Conservation (phyloP, 768 basidiomycete genomes). For the Astraeus odoratus region DNA sequence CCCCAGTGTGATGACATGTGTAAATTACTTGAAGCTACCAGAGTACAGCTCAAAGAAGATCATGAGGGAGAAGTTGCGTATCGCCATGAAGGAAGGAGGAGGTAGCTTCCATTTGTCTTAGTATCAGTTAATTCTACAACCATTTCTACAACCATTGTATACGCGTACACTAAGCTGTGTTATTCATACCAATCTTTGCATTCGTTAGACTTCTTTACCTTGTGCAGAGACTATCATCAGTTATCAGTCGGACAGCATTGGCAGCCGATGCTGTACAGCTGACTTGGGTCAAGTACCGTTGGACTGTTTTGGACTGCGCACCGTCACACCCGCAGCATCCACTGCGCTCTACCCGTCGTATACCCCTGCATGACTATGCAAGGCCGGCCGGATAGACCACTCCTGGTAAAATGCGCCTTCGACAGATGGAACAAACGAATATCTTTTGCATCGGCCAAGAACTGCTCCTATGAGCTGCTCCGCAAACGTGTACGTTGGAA, state of each 20-base stretch:
- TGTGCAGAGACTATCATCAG: too few relatives aligned
- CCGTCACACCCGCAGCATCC: too few relatives aligned
- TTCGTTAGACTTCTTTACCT: conserved; percentile 10
- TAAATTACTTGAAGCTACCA: conserved; percentile 92
- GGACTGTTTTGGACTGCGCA: too few relatives aligned
- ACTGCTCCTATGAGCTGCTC: conserved; percentile 71
- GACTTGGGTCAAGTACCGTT: too few relatives aligned
- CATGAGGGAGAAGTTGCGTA: conserved; percentile 74
- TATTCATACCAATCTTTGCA: conserved; percentile 10
- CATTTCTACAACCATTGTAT: conserved; percentile 15
- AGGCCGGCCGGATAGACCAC: conserved; percentile 61
- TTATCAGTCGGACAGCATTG: too few relatives aligned
- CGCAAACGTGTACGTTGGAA: conserved; percentile 55
- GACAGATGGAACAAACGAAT: conserved; percentile 71
- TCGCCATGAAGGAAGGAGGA: conserved; percentile 89
- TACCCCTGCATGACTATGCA: conserved; percentile 22
- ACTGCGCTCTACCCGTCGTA: neutral
- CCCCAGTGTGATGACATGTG: conserved; percentile 98
- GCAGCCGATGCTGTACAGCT: neutral
- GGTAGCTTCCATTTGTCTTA: conserved; percentile 97
- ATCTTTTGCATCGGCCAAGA: conserved; percentile 70
- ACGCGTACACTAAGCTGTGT: conserved; percentile 8
- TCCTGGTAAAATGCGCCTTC: conserved; percentile 80
- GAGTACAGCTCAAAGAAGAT: conserved; percentile 87
- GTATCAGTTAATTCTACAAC: conserved; percentile 15